Evolutionary conservation across 345 rosid genomes (phyloP), one percentile per base, ranked within the genome.

Genomic region (Boechera divaricarpa): DNA sequence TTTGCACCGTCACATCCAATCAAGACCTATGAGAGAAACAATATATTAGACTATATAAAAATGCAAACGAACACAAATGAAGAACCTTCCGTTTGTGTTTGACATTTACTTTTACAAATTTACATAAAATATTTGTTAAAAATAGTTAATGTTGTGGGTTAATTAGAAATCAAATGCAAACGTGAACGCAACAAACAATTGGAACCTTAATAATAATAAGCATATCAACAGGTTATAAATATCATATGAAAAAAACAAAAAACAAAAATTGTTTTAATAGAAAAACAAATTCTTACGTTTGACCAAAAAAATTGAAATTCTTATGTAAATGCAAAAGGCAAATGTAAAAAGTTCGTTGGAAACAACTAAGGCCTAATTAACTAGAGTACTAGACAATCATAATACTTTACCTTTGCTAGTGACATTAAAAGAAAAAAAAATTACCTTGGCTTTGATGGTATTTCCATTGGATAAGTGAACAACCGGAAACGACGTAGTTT

Each of bases 1-100:
- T 86, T 79, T 7, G 79, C 82, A 33, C 95, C 91, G 18, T 90
- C 95, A 7, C 91, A 88, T 35, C 86, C 92, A 15, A 85, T 84
- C 77, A 88, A 60, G 57, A 79, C 74, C 82, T 84, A 60, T 28
- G 13, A 3, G 51, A 57, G 15, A 35, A 47, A 7, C 28, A 47
- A 36, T 32, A 33, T 10, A 35, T 58, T 67, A 56, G 18, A 56
- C 58, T 56, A 66, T 63, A 39, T 18, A 5, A 16, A 15, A n/a
- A 11, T 42, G n/a, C 48, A 42, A 42, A 12, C 6, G n/a, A 4
- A 12, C 5, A 42, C 6, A 42, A 42, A 42, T 4, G 15, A 11
- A 39, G 5, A 42, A 42, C 47, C 12, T 39, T 10, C 13, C 45
- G 15, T 41, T 41, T 41, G 45, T 11, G 5, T 41, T 41, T 41